Conservation (phyloP, 164 flowering plant genomes). For the Cinnamomum micranthum region DNA sequence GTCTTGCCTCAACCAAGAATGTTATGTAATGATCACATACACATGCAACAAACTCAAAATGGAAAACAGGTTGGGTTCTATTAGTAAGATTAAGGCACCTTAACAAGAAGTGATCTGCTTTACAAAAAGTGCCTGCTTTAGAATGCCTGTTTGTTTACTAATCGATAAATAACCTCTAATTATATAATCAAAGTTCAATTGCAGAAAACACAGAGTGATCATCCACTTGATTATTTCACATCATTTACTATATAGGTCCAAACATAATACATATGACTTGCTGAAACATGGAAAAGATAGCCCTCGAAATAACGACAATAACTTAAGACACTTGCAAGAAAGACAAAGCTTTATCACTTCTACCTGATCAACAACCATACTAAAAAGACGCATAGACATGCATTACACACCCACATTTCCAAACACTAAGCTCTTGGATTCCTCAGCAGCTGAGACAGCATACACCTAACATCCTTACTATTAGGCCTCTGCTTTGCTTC, state of each 20-base stretch:
- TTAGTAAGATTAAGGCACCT: no score
- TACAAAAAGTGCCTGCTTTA: no score
- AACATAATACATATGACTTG: not conserved
- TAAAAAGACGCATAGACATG: no score
- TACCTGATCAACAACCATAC: not conserved
- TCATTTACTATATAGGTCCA: no score
- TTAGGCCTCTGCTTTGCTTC: slow-evolving; percentile 87
- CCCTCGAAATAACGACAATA: not conserved
- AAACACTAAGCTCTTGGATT: slow-evolving; percentile 14
- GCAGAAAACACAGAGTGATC: not conserved
- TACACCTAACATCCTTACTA: slow-evolving; percentile 69
- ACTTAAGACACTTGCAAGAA: not conserved
- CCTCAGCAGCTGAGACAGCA: slow-evolving; percentile 73
- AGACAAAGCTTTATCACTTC: not conserved
- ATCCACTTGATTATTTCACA: not conserved
- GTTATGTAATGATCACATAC: no score
- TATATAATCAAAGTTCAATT: not conserved
- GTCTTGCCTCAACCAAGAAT: no score
- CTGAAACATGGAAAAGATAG: no score
- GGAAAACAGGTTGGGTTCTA: no score
- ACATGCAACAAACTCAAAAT: no score
- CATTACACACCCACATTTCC: not conserved
- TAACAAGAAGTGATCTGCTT: no score
- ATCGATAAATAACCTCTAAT: no score
- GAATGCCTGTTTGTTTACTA: no score